phyloP scores from a whole-genome alignment of 306 rosid species.

The Hippophae gyantsensis region DNA sequence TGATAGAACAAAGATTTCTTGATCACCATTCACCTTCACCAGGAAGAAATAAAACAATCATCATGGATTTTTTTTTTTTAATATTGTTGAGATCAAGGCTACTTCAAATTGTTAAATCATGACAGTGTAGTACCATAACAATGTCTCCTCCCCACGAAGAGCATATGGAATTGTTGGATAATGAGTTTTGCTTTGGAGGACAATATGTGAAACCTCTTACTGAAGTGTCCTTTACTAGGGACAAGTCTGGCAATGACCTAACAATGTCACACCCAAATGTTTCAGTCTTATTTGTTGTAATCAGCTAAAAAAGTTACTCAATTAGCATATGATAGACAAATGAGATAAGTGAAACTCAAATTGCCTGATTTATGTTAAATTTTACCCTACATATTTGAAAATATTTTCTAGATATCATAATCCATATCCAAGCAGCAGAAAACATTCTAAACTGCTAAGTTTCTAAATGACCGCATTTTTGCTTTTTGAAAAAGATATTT shows the following conservation, averaged over 20 bases:
- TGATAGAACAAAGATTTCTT: constrained; percentile 55
- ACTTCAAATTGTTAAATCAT: constrained; percentile 6
- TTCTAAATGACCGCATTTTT: not conserved
- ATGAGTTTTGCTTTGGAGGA: constrained; percentile 47
- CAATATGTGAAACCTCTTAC: constrained; percentile 60
- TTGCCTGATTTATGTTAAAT: not conserved
- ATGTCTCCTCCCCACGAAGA: constrained; percentile 63
- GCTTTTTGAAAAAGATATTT: too few species aligned
- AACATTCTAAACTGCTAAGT: not conserved
- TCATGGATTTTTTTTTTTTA: not conserved
- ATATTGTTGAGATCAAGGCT: not conserved
- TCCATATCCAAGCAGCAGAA: not conserved
- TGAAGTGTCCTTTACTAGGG: constrained; percentile 46
- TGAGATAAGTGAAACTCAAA: not conserved
- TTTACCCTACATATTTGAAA: too few species aligned
- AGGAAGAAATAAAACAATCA: not conserved
- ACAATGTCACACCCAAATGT: constrained; percentile 8
- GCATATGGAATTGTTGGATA: constrained; percentile 44
- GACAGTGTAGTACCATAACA: constrained; percentile 45
- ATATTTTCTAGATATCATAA: not conserved
- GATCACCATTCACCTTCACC: constrained; percentile 67
- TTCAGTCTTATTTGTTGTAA: constrained; percentile 2
- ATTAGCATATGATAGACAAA: not conserved
- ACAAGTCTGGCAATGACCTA: constrained; percentile 78
- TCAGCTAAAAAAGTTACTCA: not conserved